A percentile compares a stretch with the other conserved stretches of the same genome.
These are phyloP conservation scores for Irpex sp. DNA, from an alignment of 1,284 basidiomycete genomes.

Conservation along the genomic window DNA sequence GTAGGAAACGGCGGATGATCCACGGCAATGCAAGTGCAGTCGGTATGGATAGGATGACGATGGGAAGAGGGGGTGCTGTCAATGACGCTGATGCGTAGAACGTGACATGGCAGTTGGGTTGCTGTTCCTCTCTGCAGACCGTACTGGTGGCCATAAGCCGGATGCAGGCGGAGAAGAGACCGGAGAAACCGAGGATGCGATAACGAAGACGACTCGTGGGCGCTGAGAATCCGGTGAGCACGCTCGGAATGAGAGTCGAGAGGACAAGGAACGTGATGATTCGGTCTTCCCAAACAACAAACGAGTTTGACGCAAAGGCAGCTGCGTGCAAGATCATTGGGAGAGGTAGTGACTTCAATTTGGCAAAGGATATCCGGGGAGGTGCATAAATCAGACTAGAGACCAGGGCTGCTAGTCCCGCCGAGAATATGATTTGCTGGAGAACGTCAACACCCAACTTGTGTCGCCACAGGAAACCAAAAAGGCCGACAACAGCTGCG, in stretches of 20 bases:
- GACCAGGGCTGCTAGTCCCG: conserved; percentile 34
- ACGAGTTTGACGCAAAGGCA: conserved; percentile 87
- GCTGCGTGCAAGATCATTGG: conserved; percentile 62
- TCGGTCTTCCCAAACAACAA: conserved; percentile 93
- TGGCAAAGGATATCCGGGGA: conserved; percentile 23
- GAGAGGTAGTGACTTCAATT: conserved; percentile 35
- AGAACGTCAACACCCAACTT: conserved; percentile 39
- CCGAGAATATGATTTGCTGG: conserved; percentile 42
- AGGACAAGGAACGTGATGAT: conserved; percentile 72
- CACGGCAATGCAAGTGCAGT: conserved; percentile 54
- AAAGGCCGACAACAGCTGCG: conserved; percentile 39
- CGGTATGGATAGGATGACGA: conserved; percentile 53
- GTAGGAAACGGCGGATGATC: conserved; percentile 52
- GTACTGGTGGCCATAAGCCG: conserved; percentile 74
- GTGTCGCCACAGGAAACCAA: conserved; percentile 29
- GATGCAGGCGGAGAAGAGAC: conserved; percentile 63
- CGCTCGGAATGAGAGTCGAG: conserved; percentile 53
- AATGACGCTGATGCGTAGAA: conserved; percentile 76
- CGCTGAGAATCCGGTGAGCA: conserved; percentile 57
- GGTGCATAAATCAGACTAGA: conserved; percentile 32
- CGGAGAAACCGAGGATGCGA: conserved; percentile 69
- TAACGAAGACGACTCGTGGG: conserved; percentile 66
- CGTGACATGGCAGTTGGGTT: conserved; percentile 80
- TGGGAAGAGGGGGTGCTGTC: conserved; percentile 53
- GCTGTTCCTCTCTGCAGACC: conserved; percentile 93